Percentiles rank a stretch among this genome's conserved stretches.
phyloP scores from a whole-genome alignment of 192 early-diverging fungal species.

The Rhizophagus sp. region DNA sequence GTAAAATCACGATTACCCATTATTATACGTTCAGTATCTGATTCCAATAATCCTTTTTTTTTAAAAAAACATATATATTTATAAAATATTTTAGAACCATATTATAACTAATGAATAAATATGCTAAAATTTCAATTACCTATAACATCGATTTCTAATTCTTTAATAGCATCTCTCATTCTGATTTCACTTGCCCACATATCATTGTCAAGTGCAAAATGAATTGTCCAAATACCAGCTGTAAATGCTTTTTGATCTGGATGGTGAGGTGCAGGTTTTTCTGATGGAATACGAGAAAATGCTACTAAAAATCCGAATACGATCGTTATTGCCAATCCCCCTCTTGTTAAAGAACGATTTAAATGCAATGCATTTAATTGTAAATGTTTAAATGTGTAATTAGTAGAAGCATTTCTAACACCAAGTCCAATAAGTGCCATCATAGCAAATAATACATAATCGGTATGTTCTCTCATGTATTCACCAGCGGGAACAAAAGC shows the following conservation, averaged over 20 bases:
- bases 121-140: constrained; percentile 35
- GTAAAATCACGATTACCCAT: constrained; percentile 85
- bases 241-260: constrained; percentile 69
- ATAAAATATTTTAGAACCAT: no score
- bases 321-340: constrained; percentile 43
- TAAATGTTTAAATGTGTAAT: constrained; percentile 10
- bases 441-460: constrained; percentile 63
- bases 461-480: constrained; percentile 71
- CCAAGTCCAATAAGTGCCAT: constrained; percentile 63
- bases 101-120: neutral
- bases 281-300: constrained; percentile 49
- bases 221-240: constrained; percentile 83
- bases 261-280: constrained; percentile 58
- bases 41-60: constrained; percentile 64
- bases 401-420: constrained; percentile 41
- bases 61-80: neutral
- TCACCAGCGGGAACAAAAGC: constrained; percentile 82
- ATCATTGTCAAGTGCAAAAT: constrained; percentile 84
- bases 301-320: constrained; percentile 39
- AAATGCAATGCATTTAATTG: constrained; percentile 28
- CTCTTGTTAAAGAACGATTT: constrained; percentile 42
- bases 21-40: constrained; percentile 77
- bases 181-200: constrained; percentile 78
- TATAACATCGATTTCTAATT: constrained; percentile 79
- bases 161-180: constrained; percentile 72